Percentiles rank a stretch among this genome's conserved stretches.
These are phyloP conservation scores for Neurospora sp. DNA, from an alignment of 495 filamentous ascomycete species.

Conservation along the genomic window DNA sequence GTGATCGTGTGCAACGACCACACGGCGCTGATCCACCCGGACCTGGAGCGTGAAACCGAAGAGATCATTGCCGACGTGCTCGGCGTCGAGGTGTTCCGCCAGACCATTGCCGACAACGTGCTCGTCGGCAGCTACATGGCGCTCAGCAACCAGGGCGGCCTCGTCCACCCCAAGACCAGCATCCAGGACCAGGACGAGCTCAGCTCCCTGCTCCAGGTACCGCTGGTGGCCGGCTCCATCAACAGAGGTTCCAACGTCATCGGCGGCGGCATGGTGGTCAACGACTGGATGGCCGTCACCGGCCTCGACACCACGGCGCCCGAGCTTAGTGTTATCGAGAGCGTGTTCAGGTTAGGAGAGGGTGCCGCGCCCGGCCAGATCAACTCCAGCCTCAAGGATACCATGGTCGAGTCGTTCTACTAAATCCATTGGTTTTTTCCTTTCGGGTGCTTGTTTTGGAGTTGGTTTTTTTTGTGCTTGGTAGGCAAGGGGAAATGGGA, in stretches of 20 bases:
- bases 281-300: conserved; percentile 98
- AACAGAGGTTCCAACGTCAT: conserved; percentile 92
- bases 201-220: conserved; percentile 84
- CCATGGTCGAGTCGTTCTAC: conserved; percentile 98
- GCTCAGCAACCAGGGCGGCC: conserved; percentile 88
- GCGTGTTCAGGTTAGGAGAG: conserved; percentile 88
- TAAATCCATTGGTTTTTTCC: conserved; percentile 29
- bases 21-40: conserved; percentile 92
- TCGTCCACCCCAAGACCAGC: conserved; percentile 93
- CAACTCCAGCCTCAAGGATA: conserved; percentile 80
- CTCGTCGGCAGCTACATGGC: conserved; percentile 93
- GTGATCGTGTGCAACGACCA: conserved; percentile 96
- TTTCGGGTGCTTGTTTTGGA: background rate
- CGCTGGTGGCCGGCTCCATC: conserved; percentile 84
- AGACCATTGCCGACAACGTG: conserved; percentile 95
- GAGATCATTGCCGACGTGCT: conserved; percentile 95
- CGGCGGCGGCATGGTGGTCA: conserved; percentile 96
- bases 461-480: background rate
- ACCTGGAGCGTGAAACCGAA: conserved; percentile 90
- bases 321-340: conserved; percentile 91
- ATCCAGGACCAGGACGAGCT: conserved; percentile 98
- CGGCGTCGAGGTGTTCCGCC: conserved; percentile 95
- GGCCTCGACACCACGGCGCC: conserved; percentile 94
- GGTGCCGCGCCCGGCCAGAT: conserved; percentile 64
- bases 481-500: background rate